phyloP scores from a whole-genome alignment of 805 yeast genomes.

The Sporopachydermia quercuum region DNA sequence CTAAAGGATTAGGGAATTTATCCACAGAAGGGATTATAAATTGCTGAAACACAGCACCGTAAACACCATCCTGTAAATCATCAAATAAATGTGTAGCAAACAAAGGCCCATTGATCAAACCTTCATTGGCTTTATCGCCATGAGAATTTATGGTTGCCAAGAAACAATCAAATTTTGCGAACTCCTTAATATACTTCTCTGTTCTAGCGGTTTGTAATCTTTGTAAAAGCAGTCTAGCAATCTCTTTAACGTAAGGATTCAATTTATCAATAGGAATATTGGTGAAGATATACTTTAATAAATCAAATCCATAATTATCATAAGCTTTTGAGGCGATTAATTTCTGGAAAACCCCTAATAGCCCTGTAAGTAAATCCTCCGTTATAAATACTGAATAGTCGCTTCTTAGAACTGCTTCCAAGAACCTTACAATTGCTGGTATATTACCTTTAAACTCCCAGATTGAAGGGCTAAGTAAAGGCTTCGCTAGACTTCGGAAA shows the following conservation, averaged over 20 bases:
- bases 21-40: constrained; percentile 20
- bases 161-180: constrained; percentile 52
- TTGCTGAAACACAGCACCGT: constrained; percentile 17
- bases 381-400: constrained; percentile 24
- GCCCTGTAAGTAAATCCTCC: constrained; percentile 43
- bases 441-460: constrained; percentile 93
- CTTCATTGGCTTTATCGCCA: constrained; percentile 20
- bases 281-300: constrained; percentile 54
- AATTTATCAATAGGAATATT: constrained; percentile 36
- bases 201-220: constrained; percentile 72
- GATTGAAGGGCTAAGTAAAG: constrained; percentile 74
- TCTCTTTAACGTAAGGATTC: constrained; percentile 44
- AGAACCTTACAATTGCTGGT: constrained; percentile 78
- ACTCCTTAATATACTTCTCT: constrained; percentile 61
- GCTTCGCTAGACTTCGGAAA: constrained; percentile 55
- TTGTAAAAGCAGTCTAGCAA: constrained; percentile 63
- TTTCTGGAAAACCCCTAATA: constrained; percentile 94
- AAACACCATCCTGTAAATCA: constrained; percentile 19
- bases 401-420: constrained; percentile 48
- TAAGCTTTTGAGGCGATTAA: constrained; percentile 71
- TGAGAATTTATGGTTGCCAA: constrained; percentile 26
- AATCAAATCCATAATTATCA: constrained; percentile 74
- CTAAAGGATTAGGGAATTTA: constrained; percentile 23
- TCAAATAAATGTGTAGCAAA: constrained; percentile 36
- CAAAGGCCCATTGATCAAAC: constrained; percentile 34